Conservation (phyloP, 1,139 yeast species). For the Taphrina flavorubra region DNA sequence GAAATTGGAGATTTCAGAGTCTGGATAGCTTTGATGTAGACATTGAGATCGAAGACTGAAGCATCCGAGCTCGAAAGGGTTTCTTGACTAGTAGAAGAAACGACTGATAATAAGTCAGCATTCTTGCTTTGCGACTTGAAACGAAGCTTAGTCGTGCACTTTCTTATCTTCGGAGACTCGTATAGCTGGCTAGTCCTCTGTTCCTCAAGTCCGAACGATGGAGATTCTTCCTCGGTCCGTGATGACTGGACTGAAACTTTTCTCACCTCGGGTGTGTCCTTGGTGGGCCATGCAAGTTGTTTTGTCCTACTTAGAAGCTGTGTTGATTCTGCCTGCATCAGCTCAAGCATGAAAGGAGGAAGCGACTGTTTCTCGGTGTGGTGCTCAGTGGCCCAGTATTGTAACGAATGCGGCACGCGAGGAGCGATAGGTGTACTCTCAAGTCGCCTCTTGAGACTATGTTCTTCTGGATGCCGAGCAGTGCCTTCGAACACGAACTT, state of each 20-base stretch:
- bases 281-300: neutral
- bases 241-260: too few species aligned
- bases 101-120: neutral
- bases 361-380: neutral
- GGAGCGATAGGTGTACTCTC: neutral
- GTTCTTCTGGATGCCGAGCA: neutral
- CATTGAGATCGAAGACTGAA: neutral
- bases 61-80: neutral
- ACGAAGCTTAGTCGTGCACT: neutral
- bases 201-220: neutral
- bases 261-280: neutral
- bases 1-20: neutral
- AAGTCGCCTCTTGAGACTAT: neutral
- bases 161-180: neutral
- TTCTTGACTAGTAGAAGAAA: neutral
- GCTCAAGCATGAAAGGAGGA: slow-evolving; percentile 1
- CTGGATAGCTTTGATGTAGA: neutral
- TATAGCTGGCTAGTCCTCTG: neutral
- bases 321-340: slow-evolving; percentile 3
- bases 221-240: too few species aligned
- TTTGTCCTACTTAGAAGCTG: neutral
- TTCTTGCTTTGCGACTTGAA: neutral
- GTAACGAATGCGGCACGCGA: neutral
- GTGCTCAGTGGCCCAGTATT: neutral
- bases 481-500: slow-evolving; percentile 1